These are phyloP conservation scores for Schoenoplectus tabernaemontani DNA, from an alignment of 202 grass and related monocot genomes.

Conservation along the genomic window DNA sequence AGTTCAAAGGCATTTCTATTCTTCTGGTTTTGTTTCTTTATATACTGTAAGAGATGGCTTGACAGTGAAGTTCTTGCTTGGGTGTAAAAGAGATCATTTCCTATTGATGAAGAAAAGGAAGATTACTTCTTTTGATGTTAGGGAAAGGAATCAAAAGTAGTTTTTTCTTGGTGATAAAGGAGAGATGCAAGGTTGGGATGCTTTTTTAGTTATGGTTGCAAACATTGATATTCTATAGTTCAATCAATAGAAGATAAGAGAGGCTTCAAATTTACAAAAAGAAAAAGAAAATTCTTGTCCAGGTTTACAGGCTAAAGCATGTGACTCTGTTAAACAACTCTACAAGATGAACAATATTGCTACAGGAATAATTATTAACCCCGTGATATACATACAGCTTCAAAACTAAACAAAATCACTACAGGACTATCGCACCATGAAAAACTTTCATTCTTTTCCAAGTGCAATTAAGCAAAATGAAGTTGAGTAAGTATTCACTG, in stretches of 20 bases:
- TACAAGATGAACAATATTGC: background rate
- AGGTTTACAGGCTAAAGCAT: background rate
- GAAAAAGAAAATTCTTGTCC: too few species aligned
- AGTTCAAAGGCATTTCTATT: too few species aligned
- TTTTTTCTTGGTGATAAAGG: background rate
- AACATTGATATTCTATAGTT: too few species aligned
- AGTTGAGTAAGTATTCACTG: background rate
- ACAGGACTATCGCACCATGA: background rate
- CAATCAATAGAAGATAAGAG: too few species aligned
- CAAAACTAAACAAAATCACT: background rate
- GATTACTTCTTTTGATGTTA: background rate
- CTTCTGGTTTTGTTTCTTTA: too few species aligned
- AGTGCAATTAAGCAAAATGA: background rate
- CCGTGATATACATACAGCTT: background rate
- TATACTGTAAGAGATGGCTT: too few species aligned
- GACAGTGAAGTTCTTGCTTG: too few species aligned
- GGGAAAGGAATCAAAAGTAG: background rate
- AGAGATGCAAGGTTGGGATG: background rate
- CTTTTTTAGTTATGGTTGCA: too few species aligned
- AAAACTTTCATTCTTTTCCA: background rate
- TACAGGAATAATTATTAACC: background rate
- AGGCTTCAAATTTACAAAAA: background rate
- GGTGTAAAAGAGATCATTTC: background rate
- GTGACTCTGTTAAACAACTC: background rate
- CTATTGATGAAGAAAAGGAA: background rate